Percentiles rank a stretch among this genome's conserved stretches.
phyloP scores from a whole-genome alignment of 805 yeast species.

The Starmerella gropengiesseri region DNA sequence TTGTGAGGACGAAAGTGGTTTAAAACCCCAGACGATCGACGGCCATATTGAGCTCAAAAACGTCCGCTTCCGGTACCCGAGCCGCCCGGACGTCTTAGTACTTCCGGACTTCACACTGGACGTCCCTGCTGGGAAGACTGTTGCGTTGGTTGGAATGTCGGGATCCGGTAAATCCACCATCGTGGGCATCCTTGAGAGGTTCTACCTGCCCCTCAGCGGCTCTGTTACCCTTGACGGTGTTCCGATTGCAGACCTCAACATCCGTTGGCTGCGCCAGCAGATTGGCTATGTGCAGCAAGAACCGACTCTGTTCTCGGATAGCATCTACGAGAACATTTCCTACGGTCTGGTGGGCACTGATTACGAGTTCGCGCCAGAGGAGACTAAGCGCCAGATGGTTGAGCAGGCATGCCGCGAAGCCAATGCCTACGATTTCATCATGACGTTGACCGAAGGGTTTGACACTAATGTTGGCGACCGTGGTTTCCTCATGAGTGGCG shows the following conservation, averaged over 20 bases:
- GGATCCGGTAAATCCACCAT: slow-evolving; percentile 95
- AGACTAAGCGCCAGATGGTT: slow-evolving; percentile 32
- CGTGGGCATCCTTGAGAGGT: slow-evolving; percentile 71
- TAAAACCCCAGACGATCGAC: slow-evolving; percentile 22
- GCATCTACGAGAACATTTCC: slow-evolving; percentile 75
- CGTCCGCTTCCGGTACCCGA: slow-evolving; percentile 79
- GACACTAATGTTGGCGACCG: slow-evolving; percentile 57
- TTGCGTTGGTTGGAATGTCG: slow-evolving; percentile 91
- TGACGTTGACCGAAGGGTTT: slow-evolving; percentile 69
- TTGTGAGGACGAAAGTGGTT: slow-evolving; percentile 26
- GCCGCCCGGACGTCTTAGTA: slow-evolving; percentile 68
- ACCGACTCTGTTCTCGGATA: slow-evolving; percentile 82
- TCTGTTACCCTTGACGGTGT: slow-evolving; percentile 72
- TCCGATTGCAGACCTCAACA: slow-evolving; percentile 59
- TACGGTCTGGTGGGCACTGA: slow-evolving; percentile 73
- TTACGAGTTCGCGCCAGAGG: slow-evolving; percentile 40
- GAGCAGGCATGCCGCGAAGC: slow-evolving; percentile 32
- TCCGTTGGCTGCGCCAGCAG: slow-evolving; percentile 61
- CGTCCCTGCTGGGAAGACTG: slow-evolving; percentile 79
- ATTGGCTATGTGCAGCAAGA: slow-evolving; percentile 94
- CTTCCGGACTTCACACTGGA: slow-evolving; percentile 63
- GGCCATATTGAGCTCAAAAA: slow-evolving; percentile 75
- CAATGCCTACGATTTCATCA: slow-evolving; percentile 33
- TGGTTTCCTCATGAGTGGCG: slow-evolving; percentile 83
- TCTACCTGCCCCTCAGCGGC: slow-evolving; percentile 71